Base-by-base conservation (phyloP, 257 asterid species). In the Leptodermis oblonga region DNA sequence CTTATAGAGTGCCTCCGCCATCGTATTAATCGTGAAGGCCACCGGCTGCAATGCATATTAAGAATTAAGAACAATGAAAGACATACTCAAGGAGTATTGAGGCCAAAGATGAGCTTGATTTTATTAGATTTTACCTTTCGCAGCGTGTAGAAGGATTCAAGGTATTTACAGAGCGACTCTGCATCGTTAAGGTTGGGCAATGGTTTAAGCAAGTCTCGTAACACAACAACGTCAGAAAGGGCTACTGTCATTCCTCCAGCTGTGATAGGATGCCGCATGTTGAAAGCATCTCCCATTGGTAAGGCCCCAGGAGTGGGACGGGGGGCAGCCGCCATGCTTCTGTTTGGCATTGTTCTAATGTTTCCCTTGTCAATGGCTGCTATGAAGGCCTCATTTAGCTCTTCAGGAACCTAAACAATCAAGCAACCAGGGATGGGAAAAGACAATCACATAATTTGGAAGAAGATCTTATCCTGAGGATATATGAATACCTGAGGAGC, bases 231-330 rank as follows among this genome's bases (percentile, higher is more conserved):
- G 61, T 84, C 88, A 10, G 86, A 79, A 30, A 84, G 82, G 4
- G 88, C 88, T 33, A 84, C 85, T 1, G 86, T 81, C 88, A 84
- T 84, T 51, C 88, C 88, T 59, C 88, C 88, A 41, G 86, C 86
- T 18, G 88, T 84, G 75, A 84, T 79, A 75, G 88, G 83, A 73
- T 84, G 88, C 1, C 86, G 86, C 88, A n/a, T n/a, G n/a, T n/a
- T n/a, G n/a, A n/a, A n/a, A n/a, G n/a, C n/a, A n/a, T n/a, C n/a
- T n/a, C n/a, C 88, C 73, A 84, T 66, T 68, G 81, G 59, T 22
- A 84, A 71, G 52, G 88, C 88, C 48, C 88, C 86, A 10, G 84
- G 81, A 37, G 81, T 79, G 20, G 84, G 84, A 55, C 65, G 65
- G 33, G 83, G 88, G 55, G 79, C 76, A 4, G 88, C 86, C 42